Percentiles rank a stretch among this genome's conserved stretches.
These are phyloP conservation scores for Neurospora sp. DNA, from an alignment of 495 filamentous ascomycete genomes.

Conservation along the genomic window DNA sequence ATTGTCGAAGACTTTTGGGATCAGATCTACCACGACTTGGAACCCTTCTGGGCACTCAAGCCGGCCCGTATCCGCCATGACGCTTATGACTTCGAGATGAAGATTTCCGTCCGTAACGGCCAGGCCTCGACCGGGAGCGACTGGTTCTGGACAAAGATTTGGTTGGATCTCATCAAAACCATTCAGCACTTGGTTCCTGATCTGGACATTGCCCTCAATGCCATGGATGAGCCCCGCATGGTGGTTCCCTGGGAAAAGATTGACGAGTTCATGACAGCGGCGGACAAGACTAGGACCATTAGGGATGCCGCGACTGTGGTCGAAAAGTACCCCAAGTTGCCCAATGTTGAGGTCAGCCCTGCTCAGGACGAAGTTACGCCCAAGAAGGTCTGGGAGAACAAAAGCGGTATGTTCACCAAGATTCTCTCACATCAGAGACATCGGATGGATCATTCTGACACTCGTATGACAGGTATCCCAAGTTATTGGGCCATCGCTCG, in stretches of 20 bases:
- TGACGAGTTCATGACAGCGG: slow-evolving; percentile 43
- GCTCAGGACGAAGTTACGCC: slow-evolving; percentile 15
- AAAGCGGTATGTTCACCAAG: slow-evolving; percentile 21
- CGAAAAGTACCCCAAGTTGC: slow-evolving; percentile 23
- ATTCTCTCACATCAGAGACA: not conserved
- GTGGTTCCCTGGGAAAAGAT: slow-evolving; percentile 59
- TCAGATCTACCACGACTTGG: slow-evolving; percentile 59
- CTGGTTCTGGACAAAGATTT: slow-evolving; percentile 56
- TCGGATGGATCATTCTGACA: slow-evolving; percentile 10
- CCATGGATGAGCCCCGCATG: slow-evolving; percentile 59
- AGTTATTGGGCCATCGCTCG: slow-evolving; percentile 56
- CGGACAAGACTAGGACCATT: slow-evolving; percentile 38
- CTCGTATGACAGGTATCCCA: slow-evolving; percentile 15
- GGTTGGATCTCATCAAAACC: slow-evolving; percentile 45
- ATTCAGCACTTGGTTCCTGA: slow-evolving; percentile 55
- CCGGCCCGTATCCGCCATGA: slow-evolving; percentile 47
- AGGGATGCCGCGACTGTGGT: slow-evolving; percentile 21
- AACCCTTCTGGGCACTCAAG: slow-evolving; percentile 59
- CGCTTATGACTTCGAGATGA: slow-evolving; percentile 45
- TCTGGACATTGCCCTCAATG: slow-evolving; percentile 62
- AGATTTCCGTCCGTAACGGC: slow-evolving; percentile 46
- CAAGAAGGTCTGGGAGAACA: slow-evolving; percentile 33
- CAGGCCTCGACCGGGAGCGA: slow-evolving; percentile 43
- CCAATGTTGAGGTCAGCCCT: slow-evolving; percentile 17
- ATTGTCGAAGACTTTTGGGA: slow-evolving; percentile 65